A percentile compares a stretch with the other conserved stretches of the same genome.
Conservation (phyloP, 2,329 filamentous ascomycete genomes). For the Ascochyta clinopodiicola region DNA sequence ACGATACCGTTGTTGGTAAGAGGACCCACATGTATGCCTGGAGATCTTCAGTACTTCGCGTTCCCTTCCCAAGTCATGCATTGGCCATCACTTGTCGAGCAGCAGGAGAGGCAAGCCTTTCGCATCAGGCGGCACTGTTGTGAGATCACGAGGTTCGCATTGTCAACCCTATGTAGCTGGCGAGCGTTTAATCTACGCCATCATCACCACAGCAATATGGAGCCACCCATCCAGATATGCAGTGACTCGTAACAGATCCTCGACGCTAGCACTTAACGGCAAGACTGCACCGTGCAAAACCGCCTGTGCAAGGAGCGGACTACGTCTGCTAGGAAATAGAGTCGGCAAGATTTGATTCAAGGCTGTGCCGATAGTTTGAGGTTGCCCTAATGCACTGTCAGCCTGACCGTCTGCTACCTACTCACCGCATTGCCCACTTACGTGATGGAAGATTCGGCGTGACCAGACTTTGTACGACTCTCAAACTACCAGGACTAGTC, state of each 20-base stretch:
- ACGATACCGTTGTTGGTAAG: slow-evolving; percentile 5
- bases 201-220: slow-evolving; percentile 78
- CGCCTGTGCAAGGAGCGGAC: slow-evolving; percentile 81
- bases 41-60: slow-evolving; percentile 10
- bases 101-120: neutral
- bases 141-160: slow-evolving; percentile 12
- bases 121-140: slow-evolving; percentile 2
- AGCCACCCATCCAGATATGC: slow-evolving; percentile 94
- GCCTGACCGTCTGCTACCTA: slow-evolving; percentile 19
- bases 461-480: slow-evolving; percentile 74
- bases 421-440: slow-evolving; percentile 23
- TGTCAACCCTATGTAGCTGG: slow-evolving; percentile 9
- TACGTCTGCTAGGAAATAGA: slow-evolving; percentile 85
- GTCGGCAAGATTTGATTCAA: slow-evolving; percentile 77
- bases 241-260: slow-evolving; percentile 81
- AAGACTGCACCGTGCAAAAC: slow-evolving; percentile 85
- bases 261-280: slow-evolving; percentile 79
- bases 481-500: slow-evolving; percentile 49
- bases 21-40: slow-evolving; percentile 6
- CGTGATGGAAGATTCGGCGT: slow-evolving; percentile 56
- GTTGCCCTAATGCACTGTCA: slow-evolving; percentile 51
- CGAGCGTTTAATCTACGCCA: slow-evolving; percentile 52
- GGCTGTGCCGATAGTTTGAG: slow-evolving; percentile 76
- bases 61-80: slow-evolving; percentile 3
- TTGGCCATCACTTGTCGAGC: neutral